Conservation (phyloP, 2,329 filamentous ascomycete genomes). For the Aspergillus fructus region DNA sequence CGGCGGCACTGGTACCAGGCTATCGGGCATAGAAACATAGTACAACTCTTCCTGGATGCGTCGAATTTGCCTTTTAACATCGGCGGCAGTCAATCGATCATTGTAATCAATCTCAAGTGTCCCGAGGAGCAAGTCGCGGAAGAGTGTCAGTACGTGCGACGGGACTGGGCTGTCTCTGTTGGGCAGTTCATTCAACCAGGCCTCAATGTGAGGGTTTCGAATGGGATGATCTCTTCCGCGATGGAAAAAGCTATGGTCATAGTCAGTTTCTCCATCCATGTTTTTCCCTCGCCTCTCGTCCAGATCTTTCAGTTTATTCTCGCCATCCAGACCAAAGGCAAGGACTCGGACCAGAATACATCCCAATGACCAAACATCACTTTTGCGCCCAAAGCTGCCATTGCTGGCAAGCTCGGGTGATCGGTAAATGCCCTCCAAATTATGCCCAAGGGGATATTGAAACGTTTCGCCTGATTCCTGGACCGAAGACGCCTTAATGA, state of each 20-base stretch:
- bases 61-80: no score
- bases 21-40: no score
- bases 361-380: slow-evolving; percentile 24
- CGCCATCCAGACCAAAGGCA: slow-evolving; percentile 13
- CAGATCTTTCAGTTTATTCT: not conserved
- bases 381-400: slow-evolving; percentile 4
- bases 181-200: slow-evolving; percentile 10
- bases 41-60: no score
- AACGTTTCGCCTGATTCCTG: not conserved
- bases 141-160: not conserved
- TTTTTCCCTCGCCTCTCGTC: not conserved
- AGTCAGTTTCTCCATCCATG: not conserved
- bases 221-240: slow-evolving; percentile 1
- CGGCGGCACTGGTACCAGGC: no score
- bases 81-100: no score
- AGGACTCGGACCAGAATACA: slow-evolving; percentile 21
- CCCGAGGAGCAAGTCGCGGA: not conserved
- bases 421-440: slow-evolving; percentile 8
- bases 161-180: not conserved
- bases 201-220: slow-evolving; percentile 16
- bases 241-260: slow-evolving; percentile 12
- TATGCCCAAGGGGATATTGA: not conserved
- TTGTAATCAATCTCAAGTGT: not conserved
- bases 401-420: slow-evolving; percentile 13
- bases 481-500: not conserved